Base-by-base conservation (phyloP, 352 stramenopile species). In the Globisporangium rhizosaccharum region DNA sequence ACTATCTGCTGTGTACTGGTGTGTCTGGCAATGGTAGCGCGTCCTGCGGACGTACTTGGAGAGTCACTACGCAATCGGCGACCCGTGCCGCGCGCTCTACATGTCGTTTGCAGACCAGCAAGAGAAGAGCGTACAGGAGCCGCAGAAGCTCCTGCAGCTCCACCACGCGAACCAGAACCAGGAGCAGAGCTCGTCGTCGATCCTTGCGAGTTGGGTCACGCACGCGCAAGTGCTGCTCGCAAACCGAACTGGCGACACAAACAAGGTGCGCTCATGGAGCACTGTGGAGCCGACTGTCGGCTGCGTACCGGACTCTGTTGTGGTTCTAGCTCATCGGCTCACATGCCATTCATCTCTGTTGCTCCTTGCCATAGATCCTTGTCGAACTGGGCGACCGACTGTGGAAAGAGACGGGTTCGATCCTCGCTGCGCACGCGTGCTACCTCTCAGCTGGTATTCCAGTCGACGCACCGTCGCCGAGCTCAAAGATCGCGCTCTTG, bases 111-210 rank as follows among this genome's bases (percentile, higher is more conserved):
- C 82, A 0, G 85, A 94, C 51, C 81, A 94, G 57, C 79, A 92
- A 59, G 82, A 92, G 55, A 88, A 90, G 56, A 91, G 85, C 39
- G 73, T 96, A 0, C 83, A 94, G 51, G 87, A 96, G 51, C 85
- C 86, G 10, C 83, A 88, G 55, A 79, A 82, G 33, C 57, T 95
- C 18, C 62, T 90, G 60, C 74, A 87, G 14, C 33, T 47, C 1
- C 66, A 76, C 26, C 56, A 68, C 8, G 65, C 75, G 7, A 57
- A 73, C 33, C 41, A 70, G 9, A 17, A 66, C 14, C 46, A 60
- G 28, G 46, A 52, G 15, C 36, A 62, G 37, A 46, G 30, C 15
- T 47, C 52, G 9, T 93, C 86, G 33, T 62, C 71, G 9, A 81
- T 96, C 47, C 59, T 96, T 28, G 79, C 76, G 7, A 72, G 58